Evolutionary conservation across 2,329 filamentous ascomycete species (phyloP).

Genomic region (Sporothrix brunneoviolacea): DNA sequence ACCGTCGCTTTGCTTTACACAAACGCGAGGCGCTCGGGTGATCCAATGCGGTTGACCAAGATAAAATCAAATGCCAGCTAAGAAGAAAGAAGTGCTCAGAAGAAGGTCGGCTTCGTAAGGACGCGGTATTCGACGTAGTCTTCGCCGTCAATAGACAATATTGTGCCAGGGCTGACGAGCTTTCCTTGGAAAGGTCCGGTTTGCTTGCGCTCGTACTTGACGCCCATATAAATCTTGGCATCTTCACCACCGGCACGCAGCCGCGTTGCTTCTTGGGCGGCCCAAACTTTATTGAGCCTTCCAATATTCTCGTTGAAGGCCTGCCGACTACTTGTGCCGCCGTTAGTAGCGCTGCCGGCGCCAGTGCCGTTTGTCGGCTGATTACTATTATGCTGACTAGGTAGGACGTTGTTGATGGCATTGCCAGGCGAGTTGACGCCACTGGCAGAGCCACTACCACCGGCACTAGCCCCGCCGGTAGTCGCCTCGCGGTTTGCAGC

Average conservation of each 20-base stretch:
- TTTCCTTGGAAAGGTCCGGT: slow-evolving; percentile 56
- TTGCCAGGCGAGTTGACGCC: neutral
- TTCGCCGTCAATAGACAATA: slow-evolving; percentile 59
- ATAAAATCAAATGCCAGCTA: no score
- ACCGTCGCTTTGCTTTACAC: no score
- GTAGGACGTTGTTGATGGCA: neutral
- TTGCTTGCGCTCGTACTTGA: slow-evolving; percentile 57
- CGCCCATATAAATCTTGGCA: slow-evolving; percentile 50
- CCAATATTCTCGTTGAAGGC: slow-evolving; percentile 44
- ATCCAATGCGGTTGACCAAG: no score
- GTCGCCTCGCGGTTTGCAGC: slow-evolving; percentile 38
- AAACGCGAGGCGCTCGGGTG: no score
- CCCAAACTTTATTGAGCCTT: slow-evolving; percentile 51
- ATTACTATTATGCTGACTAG: slow-evolving; percentile 17
- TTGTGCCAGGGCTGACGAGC: slow-evolving; percentile 54
- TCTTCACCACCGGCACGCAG: slow-evolving; percentile 40
- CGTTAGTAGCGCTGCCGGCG: neutral
- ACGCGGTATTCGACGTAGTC: slow-evolving; percentile 63
- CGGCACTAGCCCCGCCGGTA: no score
- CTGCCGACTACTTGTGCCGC: slow-evolving; percentile 17
- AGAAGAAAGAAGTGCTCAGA: slow-evolving; percentile 27
- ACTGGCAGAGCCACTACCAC: slow-evolving; percentile 20
- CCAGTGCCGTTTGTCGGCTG: slow-evolving; percentile 12
- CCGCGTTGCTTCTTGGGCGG: slow-evolving; percentile 43
- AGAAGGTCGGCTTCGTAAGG: slow-evolving; percentile 57